Evolutionary conservation across 2,329 filamentous ascomycete genomes (phyloP).

Genomic region (Colletotrichum musae): DNA sequence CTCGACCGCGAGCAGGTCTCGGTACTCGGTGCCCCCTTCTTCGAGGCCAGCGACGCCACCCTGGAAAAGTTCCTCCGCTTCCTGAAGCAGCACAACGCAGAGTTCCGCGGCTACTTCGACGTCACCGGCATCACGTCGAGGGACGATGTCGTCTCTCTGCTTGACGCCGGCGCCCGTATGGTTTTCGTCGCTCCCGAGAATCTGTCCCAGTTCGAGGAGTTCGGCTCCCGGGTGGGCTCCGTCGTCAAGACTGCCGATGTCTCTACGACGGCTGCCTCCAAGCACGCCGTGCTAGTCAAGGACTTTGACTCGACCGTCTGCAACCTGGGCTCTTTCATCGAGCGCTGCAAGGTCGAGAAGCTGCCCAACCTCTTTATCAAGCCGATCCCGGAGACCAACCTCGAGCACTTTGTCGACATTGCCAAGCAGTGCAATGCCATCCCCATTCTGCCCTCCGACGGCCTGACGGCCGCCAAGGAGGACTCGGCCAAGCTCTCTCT

Average conservation of each 20-base stretch:
- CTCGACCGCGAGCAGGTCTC: conserved; percentile 71
- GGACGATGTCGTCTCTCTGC: conserved; percentile 83
- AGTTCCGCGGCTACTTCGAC: conserved; percentile 80
- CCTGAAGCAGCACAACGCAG: conserved; percentile 64
- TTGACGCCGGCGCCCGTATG: conserved; percentile 88
- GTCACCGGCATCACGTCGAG: conserved; percentile 77
- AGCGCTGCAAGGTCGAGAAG: conserved; percentile 62
- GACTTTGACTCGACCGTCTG: conserved; percentile 62
- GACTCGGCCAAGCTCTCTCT: conserved; percentile 75
- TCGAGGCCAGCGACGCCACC: conserved; percentile 65
- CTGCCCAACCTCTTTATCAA: conserved; percentile 66
- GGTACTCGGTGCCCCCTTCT: conserved; percentile 71
- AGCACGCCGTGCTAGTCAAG: conserved; percentile 66
- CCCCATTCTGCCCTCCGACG: conserved; percentile 80
- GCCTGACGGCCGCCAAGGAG: conserved; percentile 77
- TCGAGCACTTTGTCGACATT: conserved; percentile 63
- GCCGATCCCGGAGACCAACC: conserved; percentile 60
- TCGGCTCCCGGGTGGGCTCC: conserved; percentile 70
- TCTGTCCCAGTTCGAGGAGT: conserved; percentile 70
- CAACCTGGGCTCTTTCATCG: conserved; percentile 60
- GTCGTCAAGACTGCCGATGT: conserved; percentile 62
- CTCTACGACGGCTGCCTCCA: conserved; percentile 55
- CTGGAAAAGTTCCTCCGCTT: conserved; percentile 63
- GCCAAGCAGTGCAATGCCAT: conserved; percentile 71
- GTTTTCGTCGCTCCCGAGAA: conserved; percentile 85